Evolutionary conservation across 768 basidiomycete species (phyloP).

Genomic region (Pseudohyphozyma bogoriensis): DNA sequence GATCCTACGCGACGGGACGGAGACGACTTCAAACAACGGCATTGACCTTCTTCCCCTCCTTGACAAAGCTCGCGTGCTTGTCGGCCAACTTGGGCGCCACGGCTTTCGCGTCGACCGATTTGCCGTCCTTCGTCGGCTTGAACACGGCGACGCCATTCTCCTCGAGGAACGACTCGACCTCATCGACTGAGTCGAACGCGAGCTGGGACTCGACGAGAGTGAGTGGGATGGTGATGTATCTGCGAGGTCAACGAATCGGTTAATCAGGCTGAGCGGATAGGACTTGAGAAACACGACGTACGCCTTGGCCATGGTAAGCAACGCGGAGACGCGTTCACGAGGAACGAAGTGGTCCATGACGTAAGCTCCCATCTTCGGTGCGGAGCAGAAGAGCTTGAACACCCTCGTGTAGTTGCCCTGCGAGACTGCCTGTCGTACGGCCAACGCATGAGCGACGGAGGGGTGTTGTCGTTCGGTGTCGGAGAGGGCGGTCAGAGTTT

Average conservation of each 20-base stretch:
- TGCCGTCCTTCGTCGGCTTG: constrained; percentile 4
- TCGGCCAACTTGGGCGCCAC: neutral
- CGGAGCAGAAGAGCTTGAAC: constrained; percentile 66
- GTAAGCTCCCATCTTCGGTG: constrained; percentile 95
- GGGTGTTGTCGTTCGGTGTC: constrained; percentile 70
- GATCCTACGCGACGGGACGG: too few relatives aligned
- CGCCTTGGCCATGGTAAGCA: constrained; percentile 89
- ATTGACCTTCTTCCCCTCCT: neutral
- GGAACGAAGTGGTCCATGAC: constrained; percentile 98
- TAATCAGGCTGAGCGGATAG: neutral
- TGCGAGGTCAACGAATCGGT: constrained; percentile 39
- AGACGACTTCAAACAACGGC: too few relatives aligned
- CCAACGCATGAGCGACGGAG: constrained; percentile 78
- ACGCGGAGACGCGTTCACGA: constrained; percentile 73
- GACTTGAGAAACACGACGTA: constrained; percentile 42
- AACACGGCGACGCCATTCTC: constrained; percentile 58
- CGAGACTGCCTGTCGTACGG: constrained; percentile 75
- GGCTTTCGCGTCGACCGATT: neutral
- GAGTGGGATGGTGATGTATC: constrained; percentile 72
- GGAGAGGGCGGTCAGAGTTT: constrained; percentile 95
- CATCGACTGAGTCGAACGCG: constrained; percentile 61
- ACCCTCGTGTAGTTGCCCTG: constrained; percentile 90
- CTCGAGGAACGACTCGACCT: constrained; percentile 58
- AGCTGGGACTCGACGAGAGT: constrained; percentile 68
- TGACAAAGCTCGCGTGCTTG: neutral